Base-by-base conservation (phyloP, 2,329 filamentous ascomycete species). In the Xylaria sp. region DNA sequence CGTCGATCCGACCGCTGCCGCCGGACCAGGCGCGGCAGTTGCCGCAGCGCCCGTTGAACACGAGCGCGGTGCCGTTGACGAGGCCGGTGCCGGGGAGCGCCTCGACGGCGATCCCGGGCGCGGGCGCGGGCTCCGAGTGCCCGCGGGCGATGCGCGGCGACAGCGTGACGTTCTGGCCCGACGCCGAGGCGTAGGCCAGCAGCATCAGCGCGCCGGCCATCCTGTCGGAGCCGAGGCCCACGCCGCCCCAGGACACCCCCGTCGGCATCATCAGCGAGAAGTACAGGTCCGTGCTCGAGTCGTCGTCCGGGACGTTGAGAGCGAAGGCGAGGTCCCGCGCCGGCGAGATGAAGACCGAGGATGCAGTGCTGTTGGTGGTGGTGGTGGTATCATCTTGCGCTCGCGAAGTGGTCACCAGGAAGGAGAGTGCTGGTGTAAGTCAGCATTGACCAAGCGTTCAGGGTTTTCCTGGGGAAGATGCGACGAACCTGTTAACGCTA, bases 301-400 rank as follows among this genome's bases (percentile, higher is more conserved):
- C 88, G 51, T 77, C 88, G 69, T 86, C 93, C 54, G 92, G 89
- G 41, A 96, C 76, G 69, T 96, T 92, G 8, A 96, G 65, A 18
- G 83, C 84, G 52, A 82, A 79, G 7, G 88, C 88, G 1, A 75
- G 74, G 47, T 71, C 66, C 8, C 48, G 47, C 4, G 54, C 26
- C 1, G 65, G 67, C 2, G 66, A 61, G 54, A 69, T 53, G 56
- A 70, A 70, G 46, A 66, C 53, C 20, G 66, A 66, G 4, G 61
- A 52, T 16, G 63, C 54, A 40, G 56, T 54, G 34, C 55, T 54
- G 39, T 55, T 59, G 22, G 54, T 45, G 16, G 52, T 50, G 8
- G 54, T 51, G 11, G 39, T 48, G 16, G 39, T 48, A 41, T 37
- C 51, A 50, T 46, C 52, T 42, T 63, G 60, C 24, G 62, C 63